phyloP scores from a whole-genome alignment of 805 yeast genomes.

The Wickerhamomyces rabaulensis region DNA sequence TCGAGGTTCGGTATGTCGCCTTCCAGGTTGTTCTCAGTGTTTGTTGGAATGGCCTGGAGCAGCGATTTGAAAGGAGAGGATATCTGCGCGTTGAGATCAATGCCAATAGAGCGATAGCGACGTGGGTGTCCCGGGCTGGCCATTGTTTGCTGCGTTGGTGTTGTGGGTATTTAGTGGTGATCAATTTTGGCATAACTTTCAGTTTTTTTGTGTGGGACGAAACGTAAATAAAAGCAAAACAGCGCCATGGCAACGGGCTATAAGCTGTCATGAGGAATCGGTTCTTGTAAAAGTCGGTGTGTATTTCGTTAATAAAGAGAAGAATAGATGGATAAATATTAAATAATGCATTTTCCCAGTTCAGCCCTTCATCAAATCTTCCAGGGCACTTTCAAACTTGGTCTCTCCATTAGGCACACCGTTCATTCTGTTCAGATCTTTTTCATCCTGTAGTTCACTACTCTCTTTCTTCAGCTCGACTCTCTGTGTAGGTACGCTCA shows the following conservation, averaged over 20 bases:
- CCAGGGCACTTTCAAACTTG: conserved; percentile 14
- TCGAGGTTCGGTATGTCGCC: background rate
- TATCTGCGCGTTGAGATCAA: background rate
- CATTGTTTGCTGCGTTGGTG: background rate
- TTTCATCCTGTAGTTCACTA: conserved; percentile 3
- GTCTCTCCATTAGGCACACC: conserved; percentile 10
- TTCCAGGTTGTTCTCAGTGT: background rate
- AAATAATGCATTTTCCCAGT: too few species aligned
- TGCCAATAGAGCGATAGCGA: background rate
- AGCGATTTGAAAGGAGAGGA: background rate
- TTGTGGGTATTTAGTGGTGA: too few species aligned
- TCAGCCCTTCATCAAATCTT: conserved; percentile 5
- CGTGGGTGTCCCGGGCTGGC: background rate
- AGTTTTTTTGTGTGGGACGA: background rate
- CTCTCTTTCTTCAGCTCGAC: conserved; percentile 4
- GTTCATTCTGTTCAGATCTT: conserved; percentile 12
- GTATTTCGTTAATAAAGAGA: too few species aligned
- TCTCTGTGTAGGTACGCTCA: background rate
- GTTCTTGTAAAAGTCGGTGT: too few species aligned
- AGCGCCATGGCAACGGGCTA: too few species aligned
- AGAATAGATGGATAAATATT: too few species aligned
- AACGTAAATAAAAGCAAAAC: too few species aligned
- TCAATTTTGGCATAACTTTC: background rate
- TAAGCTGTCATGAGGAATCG: too few species aligned
- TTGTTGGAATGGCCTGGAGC: background rate